These are phyloP conservation scores for Kodamaea fungicola DNA, from an alignment of 1,139 yeast species.

Conservation along the genomic window DNA sequence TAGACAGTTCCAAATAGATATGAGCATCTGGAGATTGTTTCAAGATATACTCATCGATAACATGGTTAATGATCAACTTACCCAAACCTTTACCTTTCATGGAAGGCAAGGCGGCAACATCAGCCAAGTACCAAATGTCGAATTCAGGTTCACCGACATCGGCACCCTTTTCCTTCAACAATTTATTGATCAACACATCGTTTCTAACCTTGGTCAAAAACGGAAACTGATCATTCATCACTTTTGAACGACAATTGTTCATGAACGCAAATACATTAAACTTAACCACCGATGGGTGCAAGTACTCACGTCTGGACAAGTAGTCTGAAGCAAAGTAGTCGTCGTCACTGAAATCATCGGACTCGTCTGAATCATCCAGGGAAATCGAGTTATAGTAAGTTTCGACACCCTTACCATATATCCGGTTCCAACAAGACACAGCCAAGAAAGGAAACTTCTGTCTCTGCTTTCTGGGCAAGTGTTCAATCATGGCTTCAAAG, in stretches of 20 bases:
- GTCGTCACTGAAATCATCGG: conserved; percentile 13
- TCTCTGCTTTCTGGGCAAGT: conserved; percentile 17
- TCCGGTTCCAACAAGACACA: conserved; percentile 38
- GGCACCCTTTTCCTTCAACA: conserved; percentile 11
- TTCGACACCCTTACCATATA: conserved; percentile 21
- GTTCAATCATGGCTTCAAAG: conserved; percentile 26
- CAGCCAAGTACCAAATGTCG: conserved; percentile 38
- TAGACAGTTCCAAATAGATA: conserved; percentile 48
- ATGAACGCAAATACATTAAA: conserved; percentile 32
- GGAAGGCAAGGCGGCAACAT: conserved; percentile 37
- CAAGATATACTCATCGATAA: conserved; percentile 13
- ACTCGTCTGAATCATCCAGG: conserved; percentile 11
- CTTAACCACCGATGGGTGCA: conserved; percentile 30
- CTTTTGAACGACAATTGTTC: conserved; percentile 34
- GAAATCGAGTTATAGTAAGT: conserved; percentile 18
- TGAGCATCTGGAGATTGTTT: conserved; percentile 10
- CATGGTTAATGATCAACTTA: conserved; percentile 29
- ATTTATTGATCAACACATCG: conserved; percentile 16
- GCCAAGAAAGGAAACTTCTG: conserved; percentile 29
- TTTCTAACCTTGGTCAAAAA: conserved; percentile 32
- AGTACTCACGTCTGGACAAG: conserved; percentile 17
- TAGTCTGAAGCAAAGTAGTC: conserved; percentile 16
- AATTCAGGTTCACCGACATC: conserved; percentile 8
- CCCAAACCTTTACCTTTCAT: conserved; percentile 43
- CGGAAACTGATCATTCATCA: conserved; percentile 33